Evolutionary conservation across 1,139 yeast genomes (phyloP).

Genomic region (Blastobotrys capitulatus): DNA sequence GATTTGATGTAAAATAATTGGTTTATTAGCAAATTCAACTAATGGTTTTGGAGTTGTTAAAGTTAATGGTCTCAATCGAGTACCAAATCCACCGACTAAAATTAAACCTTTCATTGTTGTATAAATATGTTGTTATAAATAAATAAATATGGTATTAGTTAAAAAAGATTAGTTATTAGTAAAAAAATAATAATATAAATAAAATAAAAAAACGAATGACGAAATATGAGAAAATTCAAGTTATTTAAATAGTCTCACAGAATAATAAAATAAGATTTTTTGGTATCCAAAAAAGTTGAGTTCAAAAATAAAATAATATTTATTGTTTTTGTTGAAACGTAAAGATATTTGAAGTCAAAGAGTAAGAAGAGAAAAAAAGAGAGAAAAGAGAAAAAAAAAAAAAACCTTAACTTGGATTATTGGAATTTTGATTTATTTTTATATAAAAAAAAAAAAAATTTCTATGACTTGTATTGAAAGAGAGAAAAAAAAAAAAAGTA

Average conservation of each 20-base stretch:
- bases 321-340: not conserved
- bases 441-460: not conserved
- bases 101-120: constrained; percentile 87
- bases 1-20: constrained; percentile 83
- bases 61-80: constrained; percentile 98
- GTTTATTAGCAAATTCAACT: constrained; percentile 98
- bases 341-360: not conserved
- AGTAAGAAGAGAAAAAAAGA: not conserved
- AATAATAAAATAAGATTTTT: no score
- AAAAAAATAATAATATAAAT: not conserved
- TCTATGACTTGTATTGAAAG: not conserved
- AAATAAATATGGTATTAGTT: not conserved
- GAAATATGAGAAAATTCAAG: not conserved
- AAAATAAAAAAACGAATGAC: not conserved
- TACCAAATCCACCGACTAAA: constrained; percentile 99
- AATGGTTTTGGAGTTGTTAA: constrained; percentile 96
- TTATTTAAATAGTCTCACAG: not conserved
- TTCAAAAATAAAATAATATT: no score
- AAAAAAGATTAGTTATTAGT: not conserved
- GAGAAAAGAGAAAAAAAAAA: not conserved
- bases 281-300: no score
- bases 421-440: not conserved
- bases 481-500: not conserved
- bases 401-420: not conserved
- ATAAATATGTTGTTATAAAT: not conserved